Percentiles rank a stretch among this genome's conserved stretches.
phyloP scores from a whole-genome alignment of 1,284 basidiomycete genomes.

The Xanthoconium separans region DNA sequence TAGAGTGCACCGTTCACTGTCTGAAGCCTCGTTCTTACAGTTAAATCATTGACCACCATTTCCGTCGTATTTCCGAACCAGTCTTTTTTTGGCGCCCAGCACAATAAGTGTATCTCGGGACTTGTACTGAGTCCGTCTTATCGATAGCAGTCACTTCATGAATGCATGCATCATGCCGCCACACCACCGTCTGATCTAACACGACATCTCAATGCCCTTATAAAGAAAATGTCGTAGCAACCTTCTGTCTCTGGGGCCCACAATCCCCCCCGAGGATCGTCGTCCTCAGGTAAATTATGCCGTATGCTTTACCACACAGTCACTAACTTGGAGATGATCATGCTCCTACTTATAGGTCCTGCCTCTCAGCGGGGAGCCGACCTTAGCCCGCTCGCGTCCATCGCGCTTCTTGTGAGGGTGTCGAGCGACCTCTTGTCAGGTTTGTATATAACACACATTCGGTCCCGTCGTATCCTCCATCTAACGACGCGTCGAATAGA shows the following conservation, averaged over 20 bases:
- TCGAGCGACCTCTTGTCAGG: conserved; percentile 54
- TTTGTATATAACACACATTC: conserved; percentile 20
- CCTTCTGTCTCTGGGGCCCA: conserved; percentile 30
- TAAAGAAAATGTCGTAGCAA: conserved; percentile 29
- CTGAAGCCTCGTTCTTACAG: conserved; percentile 22
- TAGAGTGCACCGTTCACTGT: conserved; percentile 5
- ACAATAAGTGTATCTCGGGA: conserved; percentile 20
- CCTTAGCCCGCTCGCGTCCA: conserved; percentile 66
- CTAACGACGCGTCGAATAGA: conserved; percentile 25
- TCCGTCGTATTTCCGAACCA: conserved; percentile 28
- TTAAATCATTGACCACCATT: conserved; percentile 23
- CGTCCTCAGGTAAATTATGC: conserved; percentile 31
- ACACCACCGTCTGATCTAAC: conserved; percentile 25
- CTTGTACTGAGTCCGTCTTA: conserved; percentile 28
- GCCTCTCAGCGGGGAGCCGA: conserved; percentile 63
- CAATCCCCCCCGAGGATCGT: conserved; percentile 32
- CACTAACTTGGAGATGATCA: conserved; percentile 15
- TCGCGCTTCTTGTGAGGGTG: conserved; percentile 75
- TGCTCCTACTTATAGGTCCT: conserved; percentile 26
- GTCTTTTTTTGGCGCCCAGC: conserved; percentile 17
- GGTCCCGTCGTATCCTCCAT: neutral
- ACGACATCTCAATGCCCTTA: conserved; percentile 23
- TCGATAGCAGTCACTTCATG: conserved; percentile 27
- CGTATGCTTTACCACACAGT: conserved; percentile 14
- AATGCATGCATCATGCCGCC: conserved; percentile 14